These are phyloP conservation scores for Camelina laxa DNA, from an alignment of 345 rosid species.

Conservation along the genomic window DNA sequence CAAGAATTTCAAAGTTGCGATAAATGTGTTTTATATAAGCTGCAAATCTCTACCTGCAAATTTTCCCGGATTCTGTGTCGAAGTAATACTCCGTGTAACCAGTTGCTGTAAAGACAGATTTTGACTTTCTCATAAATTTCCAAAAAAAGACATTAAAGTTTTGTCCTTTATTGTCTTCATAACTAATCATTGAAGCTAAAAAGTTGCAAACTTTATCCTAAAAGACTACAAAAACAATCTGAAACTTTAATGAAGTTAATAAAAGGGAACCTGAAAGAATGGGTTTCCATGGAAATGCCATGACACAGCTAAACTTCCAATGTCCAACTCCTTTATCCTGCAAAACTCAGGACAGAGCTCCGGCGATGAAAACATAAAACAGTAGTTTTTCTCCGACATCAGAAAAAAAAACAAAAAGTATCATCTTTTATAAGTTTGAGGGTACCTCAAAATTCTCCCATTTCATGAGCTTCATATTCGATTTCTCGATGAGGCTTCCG, in stretches of 20 bases:
- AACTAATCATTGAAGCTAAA: conserved; percentile 14
- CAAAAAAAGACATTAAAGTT: conserved; percentile 5
- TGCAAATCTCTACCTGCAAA: conserved; percentile 62
- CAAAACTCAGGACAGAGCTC: conserved; percentile 25
- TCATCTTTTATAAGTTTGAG: not conserved
- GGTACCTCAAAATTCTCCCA: conserved; percentile 90
- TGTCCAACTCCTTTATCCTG: conserved; percentile 94
- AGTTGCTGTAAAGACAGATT: conserved; percentile 60
- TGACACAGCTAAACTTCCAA: conserved; percentile 87
- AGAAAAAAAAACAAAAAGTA: not conserved
- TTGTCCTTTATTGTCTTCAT: not conserved
- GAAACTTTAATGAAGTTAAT: not conserved
- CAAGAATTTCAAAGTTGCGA: not conserved
- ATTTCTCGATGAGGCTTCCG: conserved; percentile 75
- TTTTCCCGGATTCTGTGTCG: conserved; percentile 69
- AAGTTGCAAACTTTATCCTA: conserved; percentile 35
- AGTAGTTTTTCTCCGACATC: not conserved
- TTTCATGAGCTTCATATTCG: conserved; percentile 84
- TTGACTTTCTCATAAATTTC: not conserved
- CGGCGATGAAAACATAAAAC: not conserved
- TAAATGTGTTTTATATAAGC: conserved; percentile 4
- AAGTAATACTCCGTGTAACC: conserved; percentile 90
- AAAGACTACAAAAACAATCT: conserved; percentile 4
- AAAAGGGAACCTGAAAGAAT: conserved; percentile 75
- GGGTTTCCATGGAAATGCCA: conserved; percentile 98